Evolutionary conservation across 768 basidiomycete genomes (phyloP).

Genomic region (Mycena leptocephala): DNA sequence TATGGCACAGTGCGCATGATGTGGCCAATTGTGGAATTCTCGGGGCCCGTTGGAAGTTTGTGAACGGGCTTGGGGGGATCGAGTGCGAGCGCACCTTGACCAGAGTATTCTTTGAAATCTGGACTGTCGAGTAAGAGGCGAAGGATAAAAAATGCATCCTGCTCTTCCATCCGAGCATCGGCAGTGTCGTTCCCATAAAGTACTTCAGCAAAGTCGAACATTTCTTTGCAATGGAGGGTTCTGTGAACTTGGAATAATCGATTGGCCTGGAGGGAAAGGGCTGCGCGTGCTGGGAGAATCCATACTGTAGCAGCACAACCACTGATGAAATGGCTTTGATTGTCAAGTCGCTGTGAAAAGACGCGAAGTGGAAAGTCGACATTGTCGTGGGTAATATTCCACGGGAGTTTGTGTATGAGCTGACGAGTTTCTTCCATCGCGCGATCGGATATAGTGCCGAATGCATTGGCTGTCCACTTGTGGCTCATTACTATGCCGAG

Average conservation of each 20-base stretch:
- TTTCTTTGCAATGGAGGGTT: background rate
- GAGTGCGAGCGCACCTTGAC: background rate
- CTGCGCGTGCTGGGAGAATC: slow-evolving; percentile 25
- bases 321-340: slow-evolving; percentile 43
- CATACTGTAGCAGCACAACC: slow-evolving; percentile 42
- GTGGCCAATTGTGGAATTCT: slow-evolving; percentile 13
- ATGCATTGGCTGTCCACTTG: slow-evolving; percentile 12
- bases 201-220: background rate
- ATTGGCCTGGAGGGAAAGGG: slow-evolving; percentile 23
- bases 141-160: background rate
- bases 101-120: background rate
- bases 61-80: slow-evolving; percentile 28
- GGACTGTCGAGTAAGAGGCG: background rate
- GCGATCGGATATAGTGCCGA: background rate
- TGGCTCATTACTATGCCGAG: slow-evolving; percentile 37
- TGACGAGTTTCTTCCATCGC: slow-evolving; percentile 25
- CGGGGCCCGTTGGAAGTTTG: slow-evolving; percentile 33
- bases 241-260: slow-evolving; percentile 17
- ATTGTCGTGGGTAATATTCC: slow-evolving; percentile 40
- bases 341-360: slow-evolving; percentile 41
- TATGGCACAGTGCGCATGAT: slow-evolving; percentile 35
- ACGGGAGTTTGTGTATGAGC: slow-evolving; percentile 31
- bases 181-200: background rate
- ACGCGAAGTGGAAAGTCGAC: slow-evolving; percentile 40
- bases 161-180: background rate